Evolutionary conservation across 176 grass and related monocot genomes (phyloP).

Genomic region (Chrysopogon serrulatus): DNA sequence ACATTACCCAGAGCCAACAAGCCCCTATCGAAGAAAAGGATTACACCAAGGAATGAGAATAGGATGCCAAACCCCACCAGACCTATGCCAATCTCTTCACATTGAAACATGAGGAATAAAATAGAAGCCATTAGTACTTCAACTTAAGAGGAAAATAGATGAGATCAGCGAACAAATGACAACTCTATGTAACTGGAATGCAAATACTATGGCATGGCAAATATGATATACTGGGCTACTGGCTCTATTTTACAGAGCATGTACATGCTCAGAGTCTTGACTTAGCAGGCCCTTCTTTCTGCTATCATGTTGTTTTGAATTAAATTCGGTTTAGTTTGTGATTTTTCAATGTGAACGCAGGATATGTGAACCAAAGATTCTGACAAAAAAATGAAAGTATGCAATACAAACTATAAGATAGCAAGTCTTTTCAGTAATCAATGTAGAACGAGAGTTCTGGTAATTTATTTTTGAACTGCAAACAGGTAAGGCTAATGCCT

Average conservation of each 20-base stretch:
- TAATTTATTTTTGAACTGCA: background rate
- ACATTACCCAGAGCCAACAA: conserved; percentile 99
- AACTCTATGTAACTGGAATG: conserved; percentile 25
- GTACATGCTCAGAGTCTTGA: background rate
- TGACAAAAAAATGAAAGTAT: background rate
- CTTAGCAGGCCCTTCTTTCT: background rate
- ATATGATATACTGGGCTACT: background rate
- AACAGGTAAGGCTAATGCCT: background rate
- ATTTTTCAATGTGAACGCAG: background rate
- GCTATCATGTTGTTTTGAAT: background rate
- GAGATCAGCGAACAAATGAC: background rate
- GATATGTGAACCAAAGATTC: background rate
- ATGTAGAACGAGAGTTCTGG: background rate
- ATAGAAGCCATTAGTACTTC: conserved; percentile 12
- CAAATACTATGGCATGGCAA: background rate
- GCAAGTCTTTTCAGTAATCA: background rate
- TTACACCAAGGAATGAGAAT: conserved; percentile 83
- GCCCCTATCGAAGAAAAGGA: conserved; percentile 95
- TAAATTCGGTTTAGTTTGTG: background rate
- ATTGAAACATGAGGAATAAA: conserved; percentile 18
- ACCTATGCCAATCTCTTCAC: conserved; percentile 87
- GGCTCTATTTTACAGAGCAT: background rate
- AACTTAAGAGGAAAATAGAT: background rate
- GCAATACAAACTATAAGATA: background rate
- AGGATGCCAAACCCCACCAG: conserved; percentile 87